Evolutionary conservation across 1,284 basidiomycete species (phyloP), one percentile per base, ranked within the genome.

Genomic region (Peniophora sp.): DNA sequence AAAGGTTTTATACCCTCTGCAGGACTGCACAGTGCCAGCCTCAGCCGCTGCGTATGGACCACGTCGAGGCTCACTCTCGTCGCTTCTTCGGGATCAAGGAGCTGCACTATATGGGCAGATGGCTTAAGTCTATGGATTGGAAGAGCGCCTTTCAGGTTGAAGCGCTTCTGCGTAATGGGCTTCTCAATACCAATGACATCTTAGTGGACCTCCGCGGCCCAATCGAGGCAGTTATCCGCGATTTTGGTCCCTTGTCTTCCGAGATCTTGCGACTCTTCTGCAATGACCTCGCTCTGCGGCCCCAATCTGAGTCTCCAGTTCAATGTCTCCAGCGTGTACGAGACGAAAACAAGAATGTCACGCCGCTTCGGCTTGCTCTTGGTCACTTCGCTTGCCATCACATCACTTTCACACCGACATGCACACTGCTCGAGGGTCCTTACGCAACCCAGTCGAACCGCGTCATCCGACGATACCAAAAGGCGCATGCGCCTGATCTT

Each of bases 341-440:
- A 14, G 38, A 11, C 5, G 45, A 55, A 3, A n/a, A 35, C 2
- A 44, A 22, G 12, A 25, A n/a, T 16, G 24, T 39, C 19, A 27
- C 47, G 24, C 54, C 47, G 6, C 22, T 53, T 10, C 17, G 8
- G 11, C 32, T 59, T 41, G 57, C 58, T 50, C 56, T 55, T 47
- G 73, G 63, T 45, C 65, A 58, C 53, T 77, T 78, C 53, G 62
- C 64, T 17, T 85, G 79, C 55, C 74, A 72, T 48, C 79, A 81
- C 57, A 77, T 84, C 24, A 80, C 76, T 2, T 77, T 87, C 50
- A 85, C 85, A 0, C 86, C 86, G 0, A 84, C 83, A 8, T 71
- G 80, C n/a, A 65, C 81, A 50, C 63, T 79, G 11, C 69, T 89
- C 14, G 83, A 88, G 62, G 88, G 87, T 0, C 85, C 86, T 2